Evolutionary conservation across 495 filamentous ascomycete genomes (phyloP).

Genomic region (Tetracladium marchalianum): DNA sequence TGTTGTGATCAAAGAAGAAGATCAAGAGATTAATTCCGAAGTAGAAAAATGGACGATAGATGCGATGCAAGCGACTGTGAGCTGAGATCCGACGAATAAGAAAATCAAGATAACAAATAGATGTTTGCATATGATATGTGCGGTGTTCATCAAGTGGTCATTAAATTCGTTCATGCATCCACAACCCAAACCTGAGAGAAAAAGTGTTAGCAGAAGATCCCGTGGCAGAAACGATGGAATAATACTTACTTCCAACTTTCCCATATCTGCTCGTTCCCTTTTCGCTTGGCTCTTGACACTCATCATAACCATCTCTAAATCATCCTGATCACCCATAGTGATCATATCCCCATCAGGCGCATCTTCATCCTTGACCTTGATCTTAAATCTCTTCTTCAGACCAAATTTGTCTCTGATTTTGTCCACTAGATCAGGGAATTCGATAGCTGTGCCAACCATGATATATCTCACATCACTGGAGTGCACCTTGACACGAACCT

Average conservation of each 20-base stretch:
- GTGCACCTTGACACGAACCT: conserved; percentile 87
- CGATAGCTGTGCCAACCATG: conserved; percentile 65
- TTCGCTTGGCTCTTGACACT: conserved; percentile 55
- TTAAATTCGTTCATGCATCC: conserved; percentile 15
- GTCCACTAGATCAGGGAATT: conserved; percentile 64
- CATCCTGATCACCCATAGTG: conserved; percentile 92
- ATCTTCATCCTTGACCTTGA: conserved; percentile 79
- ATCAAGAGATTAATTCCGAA: conserved; percentile 1
- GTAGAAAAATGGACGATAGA: not conserved
- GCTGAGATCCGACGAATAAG: not conserved
- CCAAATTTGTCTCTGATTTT: conserved; percentile 79
- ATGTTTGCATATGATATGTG: too few relatives aligned
- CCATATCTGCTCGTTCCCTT: conserved; percentile 70
- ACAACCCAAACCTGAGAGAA: conserved; percentile 18
- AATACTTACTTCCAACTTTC: conserved; percentile 84
- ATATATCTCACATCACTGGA: conserved; percentile 89
- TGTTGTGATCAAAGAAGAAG: conserved; percentile 2
- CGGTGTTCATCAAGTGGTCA: conserved; percentile 7
- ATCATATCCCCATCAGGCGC: conserved; percentile 75
- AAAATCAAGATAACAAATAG: not conserved
- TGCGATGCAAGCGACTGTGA: not conserved
- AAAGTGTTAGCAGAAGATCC: conserved; percentile 6
- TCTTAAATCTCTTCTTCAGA: conserved; percentile 58
- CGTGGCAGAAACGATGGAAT: not conserved
- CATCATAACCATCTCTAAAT: conserved; percentile 76